Base-by-base conservation (phyloP, 2,329 filamentous ascomycete genomes). In the Colletotrichum zoysiae region DNA sequence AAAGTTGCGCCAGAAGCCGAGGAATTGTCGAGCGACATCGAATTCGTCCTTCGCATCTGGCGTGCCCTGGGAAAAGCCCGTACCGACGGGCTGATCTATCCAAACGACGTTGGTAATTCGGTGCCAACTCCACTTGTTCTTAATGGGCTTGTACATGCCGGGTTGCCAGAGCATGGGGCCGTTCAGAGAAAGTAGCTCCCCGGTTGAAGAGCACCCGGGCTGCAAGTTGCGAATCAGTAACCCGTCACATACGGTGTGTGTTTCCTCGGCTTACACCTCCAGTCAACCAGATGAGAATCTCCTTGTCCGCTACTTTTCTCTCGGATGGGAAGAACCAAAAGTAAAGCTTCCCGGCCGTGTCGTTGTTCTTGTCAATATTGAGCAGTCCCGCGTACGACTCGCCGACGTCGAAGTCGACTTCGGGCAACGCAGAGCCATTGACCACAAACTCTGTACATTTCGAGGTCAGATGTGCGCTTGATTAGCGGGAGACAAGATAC, bases 1-100 rank as follows among this genome's bases (percentile, higher is more conserved):
- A 76, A 94, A 95, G 82, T 94, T 94, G 82, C 91, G 91, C 86
- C 90, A 95, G 82, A 94, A 96, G 61, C 91, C 91, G 20, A 92
- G 84, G 78, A 95, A 94, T 75, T 95, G 88, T n/a, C 83, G 80
- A 0, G 92, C 91, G 1, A 92, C 85, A 74, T 94, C 92, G 40
- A 89, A 86, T 74, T 94, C 90, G 75, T 87, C 88, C 5, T 84
- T 89, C 12, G 91, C 91, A 0, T 87, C 92, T 4, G 89, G 84
- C 0, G 82, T 87, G 18, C 92, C 92, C 44, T 88, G 86, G 0
- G 90, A 88, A 79, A 93, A 95, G 18, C 93, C 93, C 0, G 92
- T 92, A 40, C 86, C 86, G 14, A 89, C 82, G 6, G 89, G 90
- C 78, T 93, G 91, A 76, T 93, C 92, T 11, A 93, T 86, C 88